Base-by-base conservation (phyloP, 192 early-diverging fungal genomes). In the Mortierella antarctica region DNA sequence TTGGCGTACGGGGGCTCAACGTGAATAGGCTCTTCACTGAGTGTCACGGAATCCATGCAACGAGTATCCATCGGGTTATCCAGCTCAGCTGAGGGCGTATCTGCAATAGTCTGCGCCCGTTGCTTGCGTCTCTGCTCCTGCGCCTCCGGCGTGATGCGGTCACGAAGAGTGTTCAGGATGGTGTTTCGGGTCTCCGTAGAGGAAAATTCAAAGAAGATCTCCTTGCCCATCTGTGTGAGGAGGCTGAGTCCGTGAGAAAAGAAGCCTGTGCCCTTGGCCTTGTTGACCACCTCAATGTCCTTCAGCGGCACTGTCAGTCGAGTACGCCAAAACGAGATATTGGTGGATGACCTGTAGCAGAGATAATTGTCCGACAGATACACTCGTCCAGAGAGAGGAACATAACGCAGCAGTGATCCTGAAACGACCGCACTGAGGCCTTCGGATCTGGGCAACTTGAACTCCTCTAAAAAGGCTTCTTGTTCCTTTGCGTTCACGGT, bases 131-230 rank as follows among this genome's bases (percentile, higher is more conserved):
- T 69, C 23, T 39, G 44, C 20, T 83, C 62, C 54, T 74, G 73
- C 4, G 68, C 80, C 21, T 69, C 71, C 0, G 70, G 65, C 15
- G 70, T 64, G 65, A 45, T 72, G 17, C 70, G 64, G 15, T 72
- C 60, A 10, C n/a, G 59, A 52, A 80, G 69, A 20, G 69, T 66
- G 47, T 68, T 66, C 59, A 80, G 41, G 48, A 80, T 70, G 7
- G 62, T 71, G 42, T 80, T 64, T 10, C 77, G 77, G 7, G 77
- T 72, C 54, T 72, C 70, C 23, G 58, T 67, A 4, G 70, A 63
- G 6, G 84, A 84, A 52, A 91, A 92, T 52, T 92, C 91, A 40
- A 92, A 82, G 46, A 84, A 83, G 45, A 91, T 84, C 71, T 89
- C 87, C 39, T 83, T 71, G 62, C 87, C 76, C 17, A 62, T 83